Evolutionary conservation across 2,329 filamentous ascomycete genomes (phyloP), one percentile per base, ranked within the genome.

Genomic region (Aspergillus latus): DNA sequence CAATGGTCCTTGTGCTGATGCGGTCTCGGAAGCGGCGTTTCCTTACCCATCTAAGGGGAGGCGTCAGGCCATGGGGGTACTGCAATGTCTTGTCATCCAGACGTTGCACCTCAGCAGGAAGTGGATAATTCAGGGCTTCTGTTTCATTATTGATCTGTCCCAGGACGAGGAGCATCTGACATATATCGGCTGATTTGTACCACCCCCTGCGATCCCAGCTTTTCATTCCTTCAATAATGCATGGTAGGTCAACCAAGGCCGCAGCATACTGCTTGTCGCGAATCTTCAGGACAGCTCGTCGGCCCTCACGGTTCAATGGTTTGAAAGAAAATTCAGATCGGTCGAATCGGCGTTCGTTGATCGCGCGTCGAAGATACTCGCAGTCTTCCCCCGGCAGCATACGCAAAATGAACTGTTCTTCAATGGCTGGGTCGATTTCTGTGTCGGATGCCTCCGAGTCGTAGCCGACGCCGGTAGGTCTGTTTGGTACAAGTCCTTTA

Each of bases 361-460:
- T 87, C 21, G 87, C 86, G 59, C 87, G 82, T 39, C 87, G 84
- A 28, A 99, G 77, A 66, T 93, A 92, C 26, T 97, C 90, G 69
- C 89, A 90, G 73, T 97, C 89, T 30, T 89, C 85, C 0, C 92
- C 92, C 0, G 92, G 90, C 53, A 86, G 73, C 89, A 97, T 96
- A 58, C 94, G 89, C 59, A 99, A 74, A 7, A 99, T 82, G 63
- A 97, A 90, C 62, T 95, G 88, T 67, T 93, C 89, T 73, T 97
- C 93, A 59, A 96, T 90, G 1, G 88, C 83, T 0, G 94, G 94
- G 67, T 99, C 94, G 8, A 79, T 75, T 72, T 99, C 94, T 11
- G 88, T 85, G 68, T 97, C 94, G 54, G 92, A 94, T 10, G 92
- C 91, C 73, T 97, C 94, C 2, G 92, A 97, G 71, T 99, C 94